These are phyloP conservation scores for Prunella vulgaris DNA, from an alignment of 257 asterid genomes.

Conservation along the genomic window DNA sequence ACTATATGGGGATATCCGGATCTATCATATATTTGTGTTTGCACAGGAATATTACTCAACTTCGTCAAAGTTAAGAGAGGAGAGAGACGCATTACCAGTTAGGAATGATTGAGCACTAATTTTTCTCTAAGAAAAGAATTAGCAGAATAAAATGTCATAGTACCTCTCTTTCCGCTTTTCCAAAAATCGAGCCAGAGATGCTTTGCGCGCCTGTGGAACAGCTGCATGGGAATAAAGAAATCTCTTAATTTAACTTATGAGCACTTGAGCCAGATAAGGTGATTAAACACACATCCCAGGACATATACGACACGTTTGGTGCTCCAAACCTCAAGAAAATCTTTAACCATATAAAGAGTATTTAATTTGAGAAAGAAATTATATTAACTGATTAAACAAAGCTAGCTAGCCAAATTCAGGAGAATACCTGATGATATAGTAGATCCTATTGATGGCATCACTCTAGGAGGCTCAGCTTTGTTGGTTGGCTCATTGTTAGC, in stretches of 20 bases:
- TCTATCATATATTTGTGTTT: background rate
- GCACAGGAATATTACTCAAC: background rate
- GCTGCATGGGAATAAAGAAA: constrained; percentile 28
- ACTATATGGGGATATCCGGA: background rate
- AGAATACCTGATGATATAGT: constrained; percentile 46
- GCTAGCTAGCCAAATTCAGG: background rate
- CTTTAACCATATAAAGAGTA: background rate
- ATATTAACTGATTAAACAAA: background rate
- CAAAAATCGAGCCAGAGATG: constrained; percentile 62
- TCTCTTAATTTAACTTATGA: background rate
- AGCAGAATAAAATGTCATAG: background rate
- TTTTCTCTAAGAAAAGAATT: background rate
- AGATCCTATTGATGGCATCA: constrained; percentile 40
- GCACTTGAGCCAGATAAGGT: background rate
- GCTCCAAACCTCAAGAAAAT: background rate
- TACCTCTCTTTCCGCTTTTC: constrained; percentile 76
- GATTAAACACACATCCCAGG: background rate
- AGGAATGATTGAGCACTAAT: background rate
- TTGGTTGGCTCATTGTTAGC: constrained; percentile 33
- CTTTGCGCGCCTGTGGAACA: constrained; percentile 68
- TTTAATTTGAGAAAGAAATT: background rate
- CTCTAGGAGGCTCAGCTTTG: constrained; percentile 44
- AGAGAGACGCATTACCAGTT: background rate
- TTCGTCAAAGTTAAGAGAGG: background rate
- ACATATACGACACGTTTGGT: background rate